A percentile compares a stretch with the other conserved stretches of the same genome.
Conservation (phyloP, 140 eudicot species). For the Anethum foeniculum region DNA sequence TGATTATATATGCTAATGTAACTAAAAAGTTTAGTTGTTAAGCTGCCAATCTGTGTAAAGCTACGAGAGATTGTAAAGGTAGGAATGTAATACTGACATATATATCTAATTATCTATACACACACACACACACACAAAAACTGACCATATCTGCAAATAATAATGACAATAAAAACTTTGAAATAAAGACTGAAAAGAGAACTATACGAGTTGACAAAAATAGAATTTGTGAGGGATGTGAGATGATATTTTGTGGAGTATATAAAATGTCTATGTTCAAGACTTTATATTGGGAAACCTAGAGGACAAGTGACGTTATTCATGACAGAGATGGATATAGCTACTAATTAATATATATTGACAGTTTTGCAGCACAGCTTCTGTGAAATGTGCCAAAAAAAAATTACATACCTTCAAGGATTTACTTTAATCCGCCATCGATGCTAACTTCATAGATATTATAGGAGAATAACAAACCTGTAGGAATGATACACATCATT, state of each 20-base stretch:
- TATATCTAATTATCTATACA: too few species aligned
- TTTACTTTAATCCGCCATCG: conserved; percentile 49
- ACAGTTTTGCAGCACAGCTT: background rate
- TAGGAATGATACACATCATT: conserved; percentile 10
- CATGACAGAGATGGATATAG: background rate
- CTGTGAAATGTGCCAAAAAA: background rate
- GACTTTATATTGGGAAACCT: background rate
- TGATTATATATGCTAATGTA: too few species aligned
- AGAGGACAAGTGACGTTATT: background rate
- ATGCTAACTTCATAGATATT: conserved; percentile 49
- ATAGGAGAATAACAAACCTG: conserved; percentile 55
- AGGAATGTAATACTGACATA: background rate
- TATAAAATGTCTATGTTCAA: background rate
- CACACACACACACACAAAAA: too few species aligned
- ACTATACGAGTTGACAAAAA: background rate
- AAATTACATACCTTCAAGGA: conserved; percentile 48
- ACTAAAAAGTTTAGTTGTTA: background rate
- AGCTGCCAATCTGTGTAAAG: background rate
- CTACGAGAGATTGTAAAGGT: background rate
- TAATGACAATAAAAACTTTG: background rate
- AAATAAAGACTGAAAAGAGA: background rate
- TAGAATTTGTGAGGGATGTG: background rate
- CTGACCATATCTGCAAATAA: background rate
- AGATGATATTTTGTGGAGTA: background rate
- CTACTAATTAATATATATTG: background rate